Evolutionary conservation across 257 asterid species (phyloP).

Genomic region (Petrea volubilis): DNA sequence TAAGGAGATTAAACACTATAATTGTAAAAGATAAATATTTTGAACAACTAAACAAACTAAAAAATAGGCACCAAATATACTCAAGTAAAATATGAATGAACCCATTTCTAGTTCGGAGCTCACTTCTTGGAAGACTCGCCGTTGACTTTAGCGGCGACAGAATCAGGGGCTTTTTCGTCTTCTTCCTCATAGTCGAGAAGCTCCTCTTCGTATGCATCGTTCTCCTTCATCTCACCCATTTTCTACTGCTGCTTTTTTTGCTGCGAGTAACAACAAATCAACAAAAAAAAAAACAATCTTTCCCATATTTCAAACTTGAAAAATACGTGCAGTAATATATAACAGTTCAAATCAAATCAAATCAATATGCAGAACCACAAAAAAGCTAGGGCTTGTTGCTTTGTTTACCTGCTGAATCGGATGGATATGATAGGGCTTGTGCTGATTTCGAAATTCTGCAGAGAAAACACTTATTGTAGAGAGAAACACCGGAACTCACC

Average conservation of each 20-base stretch:
- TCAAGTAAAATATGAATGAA: no score
- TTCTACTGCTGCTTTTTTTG: conserved; percentile 16
- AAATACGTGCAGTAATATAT: not conserved
- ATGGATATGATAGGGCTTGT: not conserved
- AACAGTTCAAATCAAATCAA: not conserved
- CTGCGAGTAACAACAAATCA: conserved; percentile 26
- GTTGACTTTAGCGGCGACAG: conserved; percentile 61
- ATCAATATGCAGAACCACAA: not conserved
- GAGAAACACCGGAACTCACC: not conserved
- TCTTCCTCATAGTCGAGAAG: conserved; percentile 96
- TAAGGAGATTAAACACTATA: not conserved
- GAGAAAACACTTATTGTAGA: conserved; percentile 26
- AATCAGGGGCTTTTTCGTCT: conserved; percentile 75
- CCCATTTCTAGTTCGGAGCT: conserved; percentile 15
- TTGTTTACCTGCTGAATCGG: conserved; percentile 33
- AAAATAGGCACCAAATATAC: no score
- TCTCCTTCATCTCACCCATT: conserved; percentile 81
- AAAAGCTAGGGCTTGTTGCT: not conserved
- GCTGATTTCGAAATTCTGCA: conserved; percentile 34
- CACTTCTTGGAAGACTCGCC: conserved; percentile 90
- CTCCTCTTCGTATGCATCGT: conserved; percentile 93
- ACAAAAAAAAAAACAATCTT: conserved; percentile 13
- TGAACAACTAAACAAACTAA: no score
- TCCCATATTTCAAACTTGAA: not conserved
- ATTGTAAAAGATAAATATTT: no score